Evolutionary conservation across 2,329 filamentous ascomycete genomes (phyloP).

Genomic region (Penicillium sp.): DNA sequence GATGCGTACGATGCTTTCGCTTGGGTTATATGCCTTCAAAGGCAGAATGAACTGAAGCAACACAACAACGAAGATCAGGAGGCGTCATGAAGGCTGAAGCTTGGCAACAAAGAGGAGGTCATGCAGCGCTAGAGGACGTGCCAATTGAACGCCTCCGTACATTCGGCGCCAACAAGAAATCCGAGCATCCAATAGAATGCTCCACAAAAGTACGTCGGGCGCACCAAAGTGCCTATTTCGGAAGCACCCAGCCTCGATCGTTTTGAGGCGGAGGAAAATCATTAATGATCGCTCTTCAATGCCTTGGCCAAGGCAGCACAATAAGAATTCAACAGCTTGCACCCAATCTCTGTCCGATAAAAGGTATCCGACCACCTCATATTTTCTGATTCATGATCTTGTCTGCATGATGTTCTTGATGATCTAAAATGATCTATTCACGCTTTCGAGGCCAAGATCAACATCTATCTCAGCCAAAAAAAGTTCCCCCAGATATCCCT

Average conservation of each 20-base stretch:
- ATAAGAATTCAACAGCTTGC: background rate
- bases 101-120: conserved; percentile 2
- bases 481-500: background rate
- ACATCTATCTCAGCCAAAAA: too few relatives aligned
- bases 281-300: background rate
- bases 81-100: conserved; percentile 3
- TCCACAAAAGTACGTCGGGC: background rate
- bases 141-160: background rate
- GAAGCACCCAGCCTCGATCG: background rate
- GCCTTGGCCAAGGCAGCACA: background rate
- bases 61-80: background rate
- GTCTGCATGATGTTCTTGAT: too few relatives aligned
- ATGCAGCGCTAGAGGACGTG: background rate
- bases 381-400: too few relatives aligned
- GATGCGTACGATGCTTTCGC: background rate
- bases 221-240: conserved; percentile 6
- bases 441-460: too few relatives aligned
- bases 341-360: background rate
- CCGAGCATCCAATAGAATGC: background rate
- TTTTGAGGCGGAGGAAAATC: background rate
- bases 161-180: background rate
- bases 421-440: too few relatives aligned
- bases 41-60: background rate
- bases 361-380: background rate
- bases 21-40: background rate